Percentiles rank a stretch among this genome's conserved stretches.
phyloP scores from a whole-genome alignment of 306 rosid species.

The Potentilla sterilis region DNA sequence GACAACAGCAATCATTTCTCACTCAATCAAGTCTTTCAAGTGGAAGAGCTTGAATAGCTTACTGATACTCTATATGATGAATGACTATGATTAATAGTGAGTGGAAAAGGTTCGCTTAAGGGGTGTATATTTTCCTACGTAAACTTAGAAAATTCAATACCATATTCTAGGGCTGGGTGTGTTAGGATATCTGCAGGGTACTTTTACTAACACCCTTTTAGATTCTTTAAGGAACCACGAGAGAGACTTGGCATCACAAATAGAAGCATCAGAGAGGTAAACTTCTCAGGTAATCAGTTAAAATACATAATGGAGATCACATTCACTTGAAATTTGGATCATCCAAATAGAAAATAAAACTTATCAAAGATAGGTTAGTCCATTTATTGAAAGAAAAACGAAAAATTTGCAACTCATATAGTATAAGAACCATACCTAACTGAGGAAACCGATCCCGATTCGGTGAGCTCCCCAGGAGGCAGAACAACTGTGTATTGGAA shows the following conservation, averaged over 20 bases:
- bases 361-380: background rate
- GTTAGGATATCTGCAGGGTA: no score
- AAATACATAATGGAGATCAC: background rate
- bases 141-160: no score
- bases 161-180: no score
- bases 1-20: no score
- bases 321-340: background rate
- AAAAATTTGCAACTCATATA: background rate
- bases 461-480: conserved; percentile 72
- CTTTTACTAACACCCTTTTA: no score
- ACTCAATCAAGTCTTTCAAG: no score
- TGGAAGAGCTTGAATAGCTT: no score
- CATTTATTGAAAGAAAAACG: background rate
- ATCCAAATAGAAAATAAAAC: background rate
- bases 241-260: background rate
- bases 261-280: background rate
- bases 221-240: background rate
- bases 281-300: background rate
- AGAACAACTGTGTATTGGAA: conserved; percentile 90
- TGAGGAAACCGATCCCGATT: conserved; percentile 45
- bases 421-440: conserved; percentile 56
- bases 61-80: no score
- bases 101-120: no score
- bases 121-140: no score
- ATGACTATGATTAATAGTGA: no score